These are phyloP conservation scores for Penicillium sp. DNA, from an alignment of 2,329 filamentous ascomycete genomes.

Conservation along the genomic window DNA sequence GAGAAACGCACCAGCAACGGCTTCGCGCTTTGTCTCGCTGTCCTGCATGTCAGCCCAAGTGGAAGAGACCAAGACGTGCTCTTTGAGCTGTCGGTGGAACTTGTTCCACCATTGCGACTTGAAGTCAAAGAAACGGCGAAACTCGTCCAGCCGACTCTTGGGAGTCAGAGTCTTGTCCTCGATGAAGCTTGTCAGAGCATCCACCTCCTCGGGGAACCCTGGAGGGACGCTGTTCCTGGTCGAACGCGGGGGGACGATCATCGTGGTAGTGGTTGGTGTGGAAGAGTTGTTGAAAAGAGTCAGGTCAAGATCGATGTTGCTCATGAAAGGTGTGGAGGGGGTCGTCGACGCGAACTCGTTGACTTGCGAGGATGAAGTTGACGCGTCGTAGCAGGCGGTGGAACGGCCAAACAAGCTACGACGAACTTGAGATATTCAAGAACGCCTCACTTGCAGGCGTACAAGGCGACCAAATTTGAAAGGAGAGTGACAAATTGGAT, in stretches of 20 bases:
- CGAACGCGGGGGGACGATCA: background rate
- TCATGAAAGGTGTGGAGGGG: background rate
- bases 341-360: background rate
- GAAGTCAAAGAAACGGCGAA: conserved; percentile 27
- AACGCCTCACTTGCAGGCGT: too few species aligned
- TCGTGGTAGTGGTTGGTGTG: background rate
- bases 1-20: conserved; percentile 22
- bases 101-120: conserved; percentile 8
- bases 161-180: conserved; percentile 7
- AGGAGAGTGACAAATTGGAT: too few species aligned
- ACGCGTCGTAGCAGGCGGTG: background rate
- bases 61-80: background rate
- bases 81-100: conserved; percentile 10
- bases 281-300: background rate
- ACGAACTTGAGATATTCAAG: too few species aligned
- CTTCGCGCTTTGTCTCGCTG: conserved; percentile 2
- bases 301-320: too few species aligned
- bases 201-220: background rate
- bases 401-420: too few species aligned
- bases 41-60: conserved; percentile 16
- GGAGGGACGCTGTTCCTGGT: background rate
- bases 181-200: background rate
- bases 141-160: conserved; percentile 18
- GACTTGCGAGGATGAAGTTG: background rate
- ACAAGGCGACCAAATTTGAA: too few species aligned